Base-by-base conservation (phyloP, 139 green algal species). In the Closterium sp. region DNA sequence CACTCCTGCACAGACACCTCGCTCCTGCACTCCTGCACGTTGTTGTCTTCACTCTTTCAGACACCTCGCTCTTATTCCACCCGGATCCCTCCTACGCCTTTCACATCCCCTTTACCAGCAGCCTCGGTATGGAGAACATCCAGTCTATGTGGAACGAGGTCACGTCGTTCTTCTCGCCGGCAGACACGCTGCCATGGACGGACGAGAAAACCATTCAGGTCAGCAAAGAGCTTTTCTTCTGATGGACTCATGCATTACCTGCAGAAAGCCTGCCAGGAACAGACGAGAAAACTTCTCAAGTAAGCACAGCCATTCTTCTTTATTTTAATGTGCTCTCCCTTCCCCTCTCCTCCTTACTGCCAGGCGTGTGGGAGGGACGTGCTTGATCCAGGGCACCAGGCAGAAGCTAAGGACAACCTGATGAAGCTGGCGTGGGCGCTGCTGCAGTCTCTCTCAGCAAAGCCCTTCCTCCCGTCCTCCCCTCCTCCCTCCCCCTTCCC, bases 371-470 rank as follows among this genome's bases (percentile, higher is more conserved):
- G 31, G 84, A 29, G 17, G n/a, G 84, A 87, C 28, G 22, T 29
- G 9, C 24, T 30, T 19, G 84, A 87, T 31, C n/a, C 84, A 31
- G 84, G 21, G 5, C 84, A 32, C 17, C 13, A 19, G 17, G 7
- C 84, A 87, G 84, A 4, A 31, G 27, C 7, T 5, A 9, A 86
- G 73, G 85, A 62, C 30, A 89, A 10, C 88, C n/a, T 91, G 22
- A 79, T 86, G 88, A 29, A 38, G 27, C 88, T 91, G 7, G 88
- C 19, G 27, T 90, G 87, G 6, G 87, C 87, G 11, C 87, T 90
- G 6, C 4, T 42, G 6, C 34, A 42, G 4, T 42, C 34, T 42
- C 9, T 42, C 34, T 42, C 9, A 42, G 9, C 50, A 70, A 24
- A 19, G n/a, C n/a, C n/a, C 45, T 38, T 38, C 2, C 2, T 4